Percentiles rank a stretch among this genome's conserved stretches.
Evolutionary conservation across 2,329 filamentous ascomycete species (phyloP).

Genomic region (Neophaeococcomyces mojaviensis): DNA sequence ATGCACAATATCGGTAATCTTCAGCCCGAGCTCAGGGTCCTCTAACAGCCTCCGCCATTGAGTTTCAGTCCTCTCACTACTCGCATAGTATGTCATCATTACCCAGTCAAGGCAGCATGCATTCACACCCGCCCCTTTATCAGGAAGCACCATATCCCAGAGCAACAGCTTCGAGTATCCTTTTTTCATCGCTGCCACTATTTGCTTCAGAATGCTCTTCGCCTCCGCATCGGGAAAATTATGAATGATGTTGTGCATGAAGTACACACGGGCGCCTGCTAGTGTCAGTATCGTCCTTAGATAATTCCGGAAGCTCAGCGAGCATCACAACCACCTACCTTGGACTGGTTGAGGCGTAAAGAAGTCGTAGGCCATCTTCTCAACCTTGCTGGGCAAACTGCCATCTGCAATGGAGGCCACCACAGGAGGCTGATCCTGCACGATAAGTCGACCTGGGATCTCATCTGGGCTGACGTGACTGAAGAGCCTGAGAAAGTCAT

Average conservation of each 20-base stretch:
- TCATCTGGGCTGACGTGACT: conserved; percentile 7
- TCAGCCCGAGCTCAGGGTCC: conserved; percentile 26
- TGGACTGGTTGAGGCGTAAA: conserved; percentile 22
- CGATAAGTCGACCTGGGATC: conserved; percentile 19
- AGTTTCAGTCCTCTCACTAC: conserved; percentile 33
- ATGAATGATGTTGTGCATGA: conserved; percentile 37
- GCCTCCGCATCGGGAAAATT: conserved; percentile 36
- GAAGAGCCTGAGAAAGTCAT: conserved; percentile 19
- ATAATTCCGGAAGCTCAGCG: neutral
- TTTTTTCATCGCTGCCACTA: conserved; percentile 32
- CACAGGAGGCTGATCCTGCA: conserved; percentile 22
- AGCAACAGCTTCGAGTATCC: conserved; percentile 38
- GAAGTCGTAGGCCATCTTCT: conserved; percentile 20
- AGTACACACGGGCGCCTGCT: conserved; percentile 33
- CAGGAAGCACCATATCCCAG: conserved; percentile 36
- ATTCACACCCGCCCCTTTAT: conserved; percentile 27
- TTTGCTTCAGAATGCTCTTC: conserved; percentile 26
- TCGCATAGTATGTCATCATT: conserved; percentile 34
- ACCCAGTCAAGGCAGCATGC: conserved; percentile 32
- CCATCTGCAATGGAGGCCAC: conserved; percentile 15
- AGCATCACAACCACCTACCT: conserved; percentile 10
- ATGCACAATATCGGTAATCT: conserved; percentile 30
- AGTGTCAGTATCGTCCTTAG: conserved; percentile 1
- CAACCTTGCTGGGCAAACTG: conserved; percentile 13
- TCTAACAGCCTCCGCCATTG: conserved; percentile 32